Base-by-base conservation (phyloP, 2,329 filamentous ascomycete species). In the Ceratocystis papillata region DNA sequence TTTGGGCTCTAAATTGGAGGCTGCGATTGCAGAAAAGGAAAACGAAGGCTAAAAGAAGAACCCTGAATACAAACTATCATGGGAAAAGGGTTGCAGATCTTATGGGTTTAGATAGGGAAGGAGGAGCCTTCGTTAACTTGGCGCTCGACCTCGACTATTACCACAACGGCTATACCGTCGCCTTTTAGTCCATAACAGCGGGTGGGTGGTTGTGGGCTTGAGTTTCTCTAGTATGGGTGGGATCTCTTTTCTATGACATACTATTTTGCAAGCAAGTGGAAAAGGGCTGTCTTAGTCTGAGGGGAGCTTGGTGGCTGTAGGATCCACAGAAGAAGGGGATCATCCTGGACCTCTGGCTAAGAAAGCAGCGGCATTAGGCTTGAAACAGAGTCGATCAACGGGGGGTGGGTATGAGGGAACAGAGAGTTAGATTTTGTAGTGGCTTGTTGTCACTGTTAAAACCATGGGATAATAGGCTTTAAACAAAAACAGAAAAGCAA, bases 361-460 rank as follows among this genome's bases (percentile, higher is more conserved):
- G 55, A 33, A 30, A 8, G 17, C 28, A n/a, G 55, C 15, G 55
- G 55, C 55, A 59, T 30, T 8, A 59, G 22, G 28, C 55, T 59
- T 59, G 55, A 59, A 59, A 59, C 55, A 30, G 17, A 17, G 28
- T 59, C 25, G 55, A 59, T 59, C 55, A 59, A 37, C 22, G 12
- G 17, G 37, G 30, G 30, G 30, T 28, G 28, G 28, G 28, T 28
- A 5, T 28, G 28, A 28, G 28, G 33, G 10, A 37, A 37, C 7
- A 37, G 33, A 37, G 33, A 37, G 33, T 1, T 41, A 41, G 37
- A 41, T 41, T 41, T 41, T 41, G 37, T 41, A 12, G 37, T 12
- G 37, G 37, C 37, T 37, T 41, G 37, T 15, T 41, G 37, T 41
- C 37, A 15, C 37, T 41, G 12, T 12, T 37, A 10, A 15, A 41